phyloP scores from a whole-genome alignment of 305 asterid species.

The Solanum hybrid region DNA sequence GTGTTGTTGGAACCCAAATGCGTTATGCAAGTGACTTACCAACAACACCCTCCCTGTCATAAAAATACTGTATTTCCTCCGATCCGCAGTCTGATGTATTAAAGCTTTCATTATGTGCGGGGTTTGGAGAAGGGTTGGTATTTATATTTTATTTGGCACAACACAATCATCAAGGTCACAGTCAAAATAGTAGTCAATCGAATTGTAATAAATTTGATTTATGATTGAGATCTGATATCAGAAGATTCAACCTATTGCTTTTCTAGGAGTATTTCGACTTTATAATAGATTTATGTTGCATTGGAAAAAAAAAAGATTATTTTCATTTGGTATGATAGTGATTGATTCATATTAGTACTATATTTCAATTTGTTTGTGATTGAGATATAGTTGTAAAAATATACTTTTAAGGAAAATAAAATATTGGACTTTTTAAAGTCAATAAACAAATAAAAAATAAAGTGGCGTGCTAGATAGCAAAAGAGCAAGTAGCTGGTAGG shows the following conservation, averaged over 20 bases:
- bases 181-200: background rate
- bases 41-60: background rate
- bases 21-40: background rate
- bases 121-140: background rate
- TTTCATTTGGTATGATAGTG: background rate
- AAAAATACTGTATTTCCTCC: background rate
- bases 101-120: background rate
- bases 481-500: background rate
- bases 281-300: background rate
- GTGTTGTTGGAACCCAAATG: background rate
- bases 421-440: background rate
- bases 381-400: background rate
- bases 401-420: background rate
- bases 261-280: background rate
- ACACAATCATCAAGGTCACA: background rate
- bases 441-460: background rate
- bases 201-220: background rate
- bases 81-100: background rate
- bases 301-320: background rate
- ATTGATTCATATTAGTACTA: background rate
- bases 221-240: background rate
- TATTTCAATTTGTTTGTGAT: background rate
- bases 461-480: background rate
- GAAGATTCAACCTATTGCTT: background rate
- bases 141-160: background rate